Base-by-base conservation (phyloP, 805 yeast species). In the Candida tallmaniae region DNA sequence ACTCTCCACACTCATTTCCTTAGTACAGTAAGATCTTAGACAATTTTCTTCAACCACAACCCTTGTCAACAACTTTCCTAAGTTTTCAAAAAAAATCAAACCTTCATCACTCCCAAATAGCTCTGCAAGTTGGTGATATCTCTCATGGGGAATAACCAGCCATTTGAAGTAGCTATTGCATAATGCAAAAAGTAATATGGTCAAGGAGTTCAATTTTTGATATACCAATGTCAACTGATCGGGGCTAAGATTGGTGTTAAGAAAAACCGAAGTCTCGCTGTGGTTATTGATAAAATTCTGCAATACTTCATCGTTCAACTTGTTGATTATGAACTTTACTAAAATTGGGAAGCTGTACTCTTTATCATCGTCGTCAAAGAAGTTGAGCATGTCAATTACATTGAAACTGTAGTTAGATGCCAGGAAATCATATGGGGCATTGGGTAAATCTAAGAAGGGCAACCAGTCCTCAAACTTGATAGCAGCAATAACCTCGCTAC, bases 351-450 rank as follows among this genome's bases (percentile, higher is more conserved):
- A 46, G 2, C 70, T 80, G 51, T 74, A 75, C 6, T 65, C 68
- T 18, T 74, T 67, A 25, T 68, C 62, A 28, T 74, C 75, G 29
- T 74, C 78, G 47, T 78, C 83, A 35, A 78, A 69, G 31, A 66
- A 65, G 45, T 73, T 76, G 27, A 80, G 58, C 1, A 78, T 70
- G 16, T 76, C 77, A 21, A 74, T 61, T 20, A 77, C 54, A 14
- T 78, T 73, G 25, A 68, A 62, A 42, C 77, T 55, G 0, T 79
- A 74, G 39, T 69, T 70, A 1, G 86, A 76, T 23, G 68, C 58
- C 4, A 72, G 64, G 44, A 70, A 78, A 46, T 83, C 88, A 51
- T 67, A 80, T 0, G 90, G 82, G 2, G 75, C 71, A 35, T 76
- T 70, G 6, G 66, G 57, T 35, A 78, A 47, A 2, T 71, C 62